Conservation (phyloP, 345 rosid species). For the Durio zibethinus region DNA sequence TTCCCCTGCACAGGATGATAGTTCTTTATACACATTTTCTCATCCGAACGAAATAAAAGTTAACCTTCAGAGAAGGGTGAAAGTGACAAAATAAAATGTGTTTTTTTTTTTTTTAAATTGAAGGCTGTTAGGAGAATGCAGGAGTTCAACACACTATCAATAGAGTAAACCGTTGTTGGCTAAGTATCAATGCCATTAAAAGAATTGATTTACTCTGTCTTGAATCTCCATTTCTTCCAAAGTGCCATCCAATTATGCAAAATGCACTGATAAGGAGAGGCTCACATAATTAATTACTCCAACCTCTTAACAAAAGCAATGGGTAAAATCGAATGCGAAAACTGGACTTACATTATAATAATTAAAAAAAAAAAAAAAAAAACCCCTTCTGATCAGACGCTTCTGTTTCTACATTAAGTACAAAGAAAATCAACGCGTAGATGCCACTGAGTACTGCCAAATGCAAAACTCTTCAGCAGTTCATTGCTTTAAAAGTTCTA, state of each 20-base stretch:
- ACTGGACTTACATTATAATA: neutral
- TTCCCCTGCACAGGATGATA: neutral
- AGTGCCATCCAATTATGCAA: slow-evolving; percentile 6
- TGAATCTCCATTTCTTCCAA: neutral
- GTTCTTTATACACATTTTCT: neutral
- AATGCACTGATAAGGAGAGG: neutral
- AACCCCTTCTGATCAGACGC: neutral
- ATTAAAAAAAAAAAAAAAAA: too few species aligned
- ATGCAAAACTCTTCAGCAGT: neutral
- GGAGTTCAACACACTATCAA: neutral
- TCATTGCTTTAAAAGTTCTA: neutral
- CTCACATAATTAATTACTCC: neutral
- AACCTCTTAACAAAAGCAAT: neutral
- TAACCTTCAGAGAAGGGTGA: neutral
- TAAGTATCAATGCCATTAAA: neutral
- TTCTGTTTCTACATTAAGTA: neutral
- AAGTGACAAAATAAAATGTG: neutral
- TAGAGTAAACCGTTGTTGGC: neutral
- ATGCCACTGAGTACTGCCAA: neutral
- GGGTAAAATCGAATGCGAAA: neutral
- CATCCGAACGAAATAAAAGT: neutral
- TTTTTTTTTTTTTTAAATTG: neutral
- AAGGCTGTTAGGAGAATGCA: too few species aligned
- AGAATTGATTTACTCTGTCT: neutral
- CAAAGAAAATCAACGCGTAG: neutral